Percentiles rank a stretch among this genome's conserved stretches.
These are phyloP conservation scores for Colletotrichum lini DNA, from an alignment of 2,329 filamentous ascomycete genomes.

Conservation along the genomic window DNA sequence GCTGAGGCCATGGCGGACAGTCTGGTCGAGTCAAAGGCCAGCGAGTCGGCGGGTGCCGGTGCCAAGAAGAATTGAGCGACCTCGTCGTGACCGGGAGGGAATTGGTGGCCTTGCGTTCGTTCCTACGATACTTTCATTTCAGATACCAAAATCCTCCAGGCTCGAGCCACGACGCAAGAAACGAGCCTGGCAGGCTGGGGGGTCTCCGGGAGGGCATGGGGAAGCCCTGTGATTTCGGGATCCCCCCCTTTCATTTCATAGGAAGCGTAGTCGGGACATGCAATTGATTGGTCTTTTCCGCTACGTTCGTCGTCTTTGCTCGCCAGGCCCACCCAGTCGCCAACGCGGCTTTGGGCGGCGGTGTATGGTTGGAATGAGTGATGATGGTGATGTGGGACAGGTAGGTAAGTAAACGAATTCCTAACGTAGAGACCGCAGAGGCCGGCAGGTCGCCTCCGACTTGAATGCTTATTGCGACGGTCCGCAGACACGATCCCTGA, in stretches of 20 bases:
- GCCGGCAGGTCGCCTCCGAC: slow-evolving; percentile 4
- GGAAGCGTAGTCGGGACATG: slow-evolving; percentile 37
- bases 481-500: not conserved
- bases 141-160: slow-evolving; percentile 34
- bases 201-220: slow-evolving; percentile 35
- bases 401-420: not conserved
- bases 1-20: slow-evolving; percentile 73
- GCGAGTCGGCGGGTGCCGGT: slow-evolving; percentile 48
- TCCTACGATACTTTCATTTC: slow-evolving; percentile 39
- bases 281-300: slow-evolving; percentile 24
- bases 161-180: slow-evolving; percentile 20
- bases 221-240: slow-evolving; percentile 27
- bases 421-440: no score
- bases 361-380: not conserved
- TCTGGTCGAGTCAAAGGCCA: slow-evolving; percentile 61
- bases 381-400: not conserved
- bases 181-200: slow-evolving; percentile 22
- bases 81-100: slow-evolving; percentile 3
- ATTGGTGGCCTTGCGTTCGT: slow-evolving; percentile 10
- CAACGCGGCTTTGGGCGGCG: not conserved
- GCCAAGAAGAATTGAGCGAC: slow-evolving; percentile 53
- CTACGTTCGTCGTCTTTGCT: not conserved
- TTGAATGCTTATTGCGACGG: not conserved
- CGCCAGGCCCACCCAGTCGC: not conserved
- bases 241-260: slow-evolving; percentile 37